Conservation (phyloP, 202 grass and related monocot genomes). For the Setaria viridis region DNA sequence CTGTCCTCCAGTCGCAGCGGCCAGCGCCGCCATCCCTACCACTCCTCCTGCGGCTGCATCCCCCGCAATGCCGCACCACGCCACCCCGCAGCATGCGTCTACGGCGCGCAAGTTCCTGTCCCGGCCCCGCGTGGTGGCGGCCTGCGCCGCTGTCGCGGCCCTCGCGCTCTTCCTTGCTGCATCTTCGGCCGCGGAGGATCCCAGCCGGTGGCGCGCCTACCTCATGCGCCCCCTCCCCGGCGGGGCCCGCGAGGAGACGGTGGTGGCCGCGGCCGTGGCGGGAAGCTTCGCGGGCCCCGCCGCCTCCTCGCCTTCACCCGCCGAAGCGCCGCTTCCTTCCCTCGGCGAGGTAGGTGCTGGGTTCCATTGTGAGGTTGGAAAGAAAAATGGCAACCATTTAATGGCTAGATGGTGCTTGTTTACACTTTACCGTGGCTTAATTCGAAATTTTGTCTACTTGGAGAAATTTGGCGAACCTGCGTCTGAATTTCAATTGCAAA, state of each 20-base stretch:
- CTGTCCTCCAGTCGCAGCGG: not conserved
- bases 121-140: constrained; percentile 26
- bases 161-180: constrained; percentile 47
- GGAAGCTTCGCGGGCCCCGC: not conserved
- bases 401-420: not conserved
- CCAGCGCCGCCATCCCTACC: not conserved
- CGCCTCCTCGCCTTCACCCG: constrained; percentile 9
- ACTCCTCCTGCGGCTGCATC: not conserved
- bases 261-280: not conserved
- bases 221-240: not conserved
- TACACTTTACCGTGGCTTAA: not conserved
- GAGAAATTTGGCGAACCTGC: not conserved
- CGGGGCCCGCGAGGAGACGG: not conserved
- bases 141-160: constrained; percentile 45
- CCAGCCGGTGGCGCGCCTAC: constrained; percentile 33
- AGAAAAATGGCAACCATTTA: not conserved
- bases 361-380: not conserved
- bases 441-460: constrained; percentile 2
- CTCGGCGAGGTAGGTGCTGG: constrained; percentile 30
- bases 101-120: constrained; percentile 36
- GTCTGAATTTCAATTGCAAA: not conserved
- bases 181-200: constrained; percentile 32
- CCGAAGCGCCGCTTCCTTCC: constrained; percentile 17
- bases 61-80: constrained; percentile 42
- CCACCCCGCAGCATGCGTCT: not conserved